A percentile compares a stretch with the other conserved stretches of the same genome.
Conservation (phyloP, 2,329 filamentous ascomycete genomes). For the Ophiostoma sp. region DNA sequence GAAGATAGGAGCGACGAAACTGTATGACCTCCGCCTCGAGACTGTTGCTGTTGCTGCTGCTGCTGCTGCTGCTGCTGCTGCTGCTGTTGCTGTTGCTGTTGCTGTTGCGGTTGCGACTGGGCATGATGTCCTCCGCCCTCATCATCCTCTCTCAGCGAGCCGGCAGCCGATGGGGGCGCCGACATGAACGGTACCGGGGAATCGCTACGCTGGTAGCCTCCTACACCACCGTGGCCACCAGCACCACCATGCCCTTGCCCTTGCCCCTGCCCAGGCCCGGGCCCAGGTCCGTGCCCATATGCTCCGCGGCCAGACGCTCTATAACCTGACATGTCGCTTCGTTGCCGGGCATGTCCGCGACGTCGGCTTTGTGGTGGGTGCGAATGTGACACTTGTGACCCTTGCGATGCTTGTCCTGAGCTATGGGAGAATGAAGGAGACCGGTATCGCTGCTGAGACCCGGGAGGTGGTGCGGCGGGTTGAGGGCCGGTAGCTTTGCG, state of each 20-base stretch:
- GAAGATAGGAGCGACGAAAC: constrained; percentile 44
- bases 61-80: constrained; percentile 24
- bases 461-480: constrained; percentile 43
- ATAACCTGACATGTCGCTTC: constrained; percentile 57
- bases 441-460: constrained; percentile 42
- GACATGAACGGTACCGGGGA: constrained; percentile 33
- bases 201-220: constrained; percentile 33
- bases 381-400: constrained; percentile 29
- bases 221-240: not conserved
- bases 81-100: constrained; percentile 22
- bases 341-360: constrained; percentile 57
- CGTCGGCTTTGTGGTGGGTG: constrained; percentile 51
- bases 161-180: constrained; percentile 33
- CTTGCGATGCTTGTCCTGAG: constrained; percentile 26
- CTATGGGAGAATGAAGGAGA: constrained; percentile 52
- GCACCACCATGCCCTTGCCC: not conserved
- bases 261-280: too few species aligned
- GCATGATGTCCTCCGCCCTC: constrained; percentile 30
- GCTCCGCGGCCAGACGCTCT: constrained; percentile 29
- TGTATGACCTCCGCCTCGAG: constrained; percentile 38
- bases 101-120: constrained; percentile 24
- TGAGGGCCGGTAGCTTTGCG: constrained; percentile 65
- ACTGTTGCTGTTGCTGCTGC: constrained; percentile 24
- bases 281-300: not conserved
- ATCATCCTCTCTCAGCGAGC: constrained; percentile 35